Evolutionary conservation across 2,329 filamentous ascomycete species (phyloP).

Genomic region (Talaromyces albobiverticillius): DNA sequence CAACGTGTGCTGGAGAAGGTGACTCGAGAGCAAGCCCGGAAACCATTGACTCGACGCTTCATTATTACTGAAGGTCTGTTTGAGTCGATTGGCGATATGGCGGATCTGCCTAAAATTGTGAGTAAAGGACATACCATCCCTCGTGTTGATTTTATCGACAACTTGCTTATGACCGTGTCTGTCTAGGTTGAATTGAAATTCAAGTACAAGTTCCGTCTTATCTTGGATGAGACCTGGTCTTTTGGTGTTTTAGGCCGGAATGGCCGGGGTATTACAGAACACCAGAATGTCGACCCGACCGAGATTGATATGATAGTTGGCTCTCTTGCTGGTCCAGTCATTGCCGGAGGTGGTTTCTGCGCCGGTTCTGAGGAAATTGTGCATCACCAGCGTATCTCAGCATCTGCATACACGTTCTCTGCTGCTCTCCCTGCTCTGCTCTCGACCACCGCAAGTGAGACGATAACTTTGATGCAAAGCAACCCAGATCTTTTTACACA

Average conservation of each 20-base stretch:
- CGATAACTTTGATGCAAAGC: slow-evolving; percentile 78
- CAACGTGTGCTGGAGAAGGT: slow-evolving; percentile 82
- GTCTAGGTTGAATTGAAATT: slow-evolving; percentile 81
- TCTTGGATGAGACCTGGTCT: slow-evolving; percentile 96
- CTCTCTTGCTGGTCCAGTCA: slow-evolving; percentile 83
- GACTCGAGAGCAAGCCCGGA: slow-evolving; percentile 81
- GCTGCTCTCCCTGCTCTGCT: slow-evolving; percentile 90
- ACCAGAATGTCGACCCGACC: slow-evolving; percentile 89
- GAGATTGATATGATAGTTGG: slow-evolving; percentile 98
- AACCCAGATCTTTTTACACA: slow-evolving; percentile 77
- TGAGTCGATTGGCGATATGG: slow-evolving; percentile 82
- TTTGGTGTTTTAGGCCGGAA: slow-evolving; percentile 92
- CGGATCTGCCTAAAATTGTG: slow-evolving; percentile 81
- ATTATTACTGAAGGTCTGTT: slow-evolving; percentile 95
- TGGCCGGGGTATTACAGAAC: slow-evolving; percentile 88
- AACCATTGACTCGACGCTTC: slow-evolving; percentile 86
- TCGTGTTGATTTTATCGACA: neutral
- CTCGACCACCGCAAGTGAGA: slow-evolving; percentile 93
- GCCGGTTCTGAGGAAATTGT: slow-evolving; percentile 88
- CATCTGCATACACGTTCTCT: slow-evolving; percentile 91
- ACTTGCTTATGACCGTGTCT: slow-evolving; percentile 11
- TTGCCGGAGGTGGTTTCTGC: slow-evolving; percentile 93
- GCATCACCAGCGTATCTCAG: slow-evolving; percentile 91
- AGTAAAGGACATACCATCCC: slow-evolving; percentile 28
- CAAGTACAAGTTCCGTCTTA: slow-evolving; percentile 96